Evolutionary conservation across 352 stramenopile genomes (phyloP).

Genomic region (Hyaloperonospora arabidopsidis): DNA sequence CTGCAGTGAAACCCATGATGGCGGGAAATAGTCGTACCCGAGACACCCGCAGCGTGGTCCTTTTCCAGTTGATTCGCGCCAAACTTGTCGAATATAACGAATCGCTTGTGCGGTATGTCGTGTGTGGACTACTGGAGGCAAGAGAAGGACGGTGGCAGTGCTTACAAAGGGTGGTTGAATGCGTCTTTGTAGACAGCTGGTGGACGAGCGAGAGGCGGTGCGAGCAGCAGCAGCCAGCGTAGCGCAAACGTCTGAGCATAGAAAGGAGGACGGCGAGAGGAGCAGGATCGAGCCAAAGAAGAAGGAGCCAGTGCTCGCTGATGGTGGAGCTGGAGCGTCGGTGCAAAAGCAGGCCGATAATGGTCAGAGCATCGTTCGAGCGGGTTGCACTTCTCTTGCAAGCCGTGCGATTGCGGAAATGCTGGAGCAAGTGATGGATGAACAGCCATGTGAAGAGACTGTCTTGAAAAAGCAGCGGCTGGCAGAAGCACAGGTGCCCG

Average conservation of each 20-base stretch:
- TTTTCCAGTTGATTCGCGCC: constrained; percentile 47
- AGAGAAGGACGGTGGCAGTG: not conserved
- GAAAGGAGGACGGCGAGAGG: constrained; percentile 17
- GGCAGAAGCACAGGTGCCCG: constrained; percentile 9
- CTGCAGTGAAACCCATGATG: constrained; percentile 40
- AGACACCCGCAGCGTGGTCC: constrained; percentile 27
- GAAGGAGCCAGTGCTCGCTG: constrained; percentile 2
- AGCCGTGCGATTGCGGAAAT: constrained; percentile 6
- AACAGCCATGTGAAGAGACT: constrained; percentile 3
- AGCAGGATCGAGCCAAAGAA: constrained; percentile 21
- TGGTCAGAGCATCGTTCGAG: not conserved
- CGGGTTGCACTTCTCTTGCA: constrained; percentile 1
- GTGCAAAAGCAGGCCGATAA: constrained; percentile 1
- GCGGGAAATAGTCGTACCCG: constrained; percentile 42
- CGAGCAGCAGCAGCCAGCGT: constrained; percentile 18
- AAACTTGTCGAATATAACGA: constrained; percentile 72
- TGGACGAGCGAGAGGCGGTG: constrained; percentile 44
- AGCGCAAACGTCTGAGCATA: constrained; percentile 6
- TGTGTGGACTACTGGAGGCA: not conserved
- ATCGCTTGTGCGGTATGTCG: constrained; percentile 50
- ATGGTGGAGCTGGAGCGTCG: constrained; percentile 5
- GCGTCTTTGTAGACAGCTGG: constrained; percentile 39
- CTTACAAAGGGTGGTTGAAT: constrained; percentile 5
- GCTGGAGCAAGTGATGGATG: constrained; percentile 4
- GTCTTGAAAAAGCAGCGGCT: constrained; percentile 27